A percentile compares a stretch with the other conserved stretches of the same genome.
These are phyloP conservation scores for Candida orba DNA, from an alignment of 805 yeast species.

Conservation along the genomic window DNA sequence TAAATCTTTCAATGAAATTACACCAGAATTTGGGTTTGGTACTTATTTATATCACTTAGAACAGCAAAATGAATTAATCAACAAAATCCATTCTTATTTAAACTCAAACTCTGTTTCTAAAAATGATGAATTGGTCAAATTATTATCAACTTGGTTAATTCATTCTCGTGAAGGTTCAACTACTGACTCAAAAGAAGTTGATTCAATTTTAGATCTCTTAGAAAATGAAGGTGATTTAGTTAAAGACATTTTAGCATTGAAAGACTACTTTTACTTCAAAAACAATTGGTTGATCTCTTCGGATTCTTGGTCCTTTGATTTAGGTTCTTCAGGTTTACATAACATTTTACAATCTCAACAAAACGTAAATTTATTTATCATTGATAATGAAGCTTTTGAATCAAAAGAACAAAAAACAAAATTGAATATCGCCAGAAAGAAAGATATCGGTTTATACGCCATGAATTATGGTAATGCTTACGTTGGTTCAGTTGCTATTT, in stretches of 20 bases:
- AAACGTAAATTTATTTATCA: slow-evolving; percentile 76
- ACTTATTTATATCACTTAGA: slow-evolving; percentile 52
- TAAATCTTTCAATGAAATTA: slow-evolving; percentile 37
- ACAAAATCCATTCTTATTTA: slow-evolving; percentile 39
- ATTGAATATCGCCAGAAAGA: slow-evolving; percentile 52
- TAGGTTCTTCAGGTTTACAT: slow-evolving; percentile 89
- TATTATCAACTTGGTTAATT: slow-evolving; percentile 65
- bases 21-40: slow-evolving; percentile 90
- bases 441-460: slow-evolving; percentile 90
- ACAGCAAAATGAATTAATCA: slow-evolving; percentile 38
- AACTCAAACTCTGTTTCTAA: slow-evolving; percentile 7
- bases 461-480: slow-evolving; percentile 87
- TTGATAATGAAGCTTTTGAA: slow-evolving; percentile 75
- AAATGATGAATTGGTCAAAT: slow-evolving; percentile 20
- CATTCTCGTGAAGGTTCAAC: slow-evolving; percentile 34
- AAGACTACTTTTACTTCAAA: slow-evolving; percentile 38
- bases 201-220: slow-evolving; percentile 8
- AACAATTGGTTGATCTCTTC: slow-evolving; percentile 86
- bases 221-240: slow-evolving; percentile 36
- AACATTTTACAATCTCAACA: slow-evolving; percentile 67
- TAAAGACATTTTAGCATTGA: slow-evolving; percentile 37
- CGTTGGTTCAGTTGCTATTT: slow-evolving; percentile 91
- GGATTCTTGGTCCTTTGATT: slow-evolving; percentile 91
- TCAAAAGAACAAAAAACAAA: slow-evolving; percentile 23
- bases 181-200: slow-evolving; percentile 25